Evolutionary conservation across 2,329 filamentous ascomycete species (phyloP), one percentile per base, ranked within the genome.

Genomic region (Incumbomyces lentus): DNA sequence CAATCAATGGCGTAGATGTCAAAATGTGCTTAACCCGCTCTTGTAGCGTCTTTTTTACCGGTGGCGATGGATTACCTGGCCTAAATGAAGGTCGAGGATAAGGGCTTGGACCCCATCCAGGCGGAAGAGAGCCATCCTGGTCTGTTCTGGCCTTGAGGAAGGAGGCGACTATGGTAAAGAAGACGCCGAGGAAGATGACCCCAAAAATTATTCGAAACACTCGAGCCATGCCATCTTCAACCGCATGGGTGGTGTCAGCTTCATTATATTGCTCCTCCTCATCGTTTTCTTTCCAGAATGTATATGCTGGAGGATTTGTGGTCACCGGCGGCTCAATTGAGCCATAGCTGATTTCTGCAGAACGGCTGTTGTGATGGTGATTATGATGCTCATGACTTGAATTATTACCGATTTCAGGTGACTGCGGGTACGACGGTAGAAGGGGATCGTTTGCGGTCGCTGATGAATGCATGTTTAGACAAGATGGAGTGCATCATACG

Each of bases 1-100:
- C 89, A 54, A 74, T 72, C 48, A 75, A 59, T 31, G 72, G 72
- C 5, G 69, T 73, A 16, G 64, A 55, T 5, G 60, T 58, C 26
- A 75, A 55, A 19, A 74, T 74, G 32, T 57, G 59, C 12, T 65
- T 59, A 8, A 71, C 71, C 48, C 71, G 52, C 10, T 66, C 54
- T 33, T 65, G 58, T 18, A 67, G 58, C 13, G 52, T 62, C 18
- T 38, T 45, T 8, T 40, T 40, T 32, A 33, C 40, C 29, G 39
- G 38, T 17, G 50, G 46, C 29, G 47, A 40, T 11, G 38, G 39
- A 6, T 31, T 30, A 13, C 43, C 52, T 10, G 46, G 19, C 16
- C 29, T n/a, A 8, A n/a, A 14, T 7, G 40, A 35, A 32, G 35
- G 17, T 6, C 3, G 35, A 36, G 13, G 29, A 44, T 22, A 18